Percentiles rank a stretch among this genome's conserved stretches.
Evolutionary conservation across 2,329 filamentous ascomycete genomes (phyloP).

Genomic region (Alternaria sp.): DNA sequence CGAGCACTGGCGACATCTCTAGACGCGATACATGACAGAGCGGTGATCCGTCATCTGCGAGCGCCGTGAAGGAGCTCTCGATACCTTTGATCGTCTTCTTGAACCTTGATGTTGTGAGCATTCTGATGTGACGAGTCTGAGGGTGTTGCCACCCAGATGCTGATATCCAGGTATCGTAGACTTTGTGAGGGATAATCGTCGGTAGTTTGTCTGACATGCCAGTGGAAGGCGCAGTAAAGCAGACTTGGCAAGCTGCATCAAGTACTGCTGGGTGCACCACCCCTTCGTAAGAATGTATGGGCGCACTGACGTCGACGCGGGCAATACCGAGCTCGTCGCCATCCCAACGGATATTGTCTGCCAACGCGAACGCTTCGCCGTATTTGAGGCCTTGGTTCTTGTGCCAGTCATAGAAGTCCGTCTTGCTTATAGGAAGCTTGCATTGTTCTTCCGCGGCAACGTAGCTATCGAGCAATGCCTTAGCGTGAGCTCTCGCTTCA

Average conservation of each 20-base stretch:
- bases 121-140: not conserved
- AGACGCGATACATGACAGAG: not conserved
- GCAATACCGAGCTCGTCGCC: not conserved
- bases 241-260: not conserved
- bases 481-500: not conserved
- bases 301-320: not conserved
- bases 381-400: not conserved
- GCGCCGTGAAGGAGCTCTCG: not conserved
- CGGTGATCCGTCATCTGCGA: not conserved
- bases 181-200: not conserved
- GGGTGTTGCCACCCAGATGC: not conserved
- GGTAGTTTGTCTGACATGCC: not conserved
- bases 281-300: not conserved
- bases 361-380: not conserved
- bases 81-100: not conserved
- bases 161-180: not conserved
- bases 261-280: not conserved
- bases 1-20: not conserved
- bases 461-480: not conserved
- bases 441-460: not conserved
- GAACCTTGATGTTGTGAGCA: not conserved
- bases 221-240: not conserved
- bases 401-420: not conserved
- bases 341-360: not conserved
- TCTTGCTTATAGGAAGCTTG: not conserved